These are phyloP conservation scores for Lodderomyces parapsilosis DNA, from an alignment of 1,139 yeast genomes.

Conservation along the genomic window DNA sequence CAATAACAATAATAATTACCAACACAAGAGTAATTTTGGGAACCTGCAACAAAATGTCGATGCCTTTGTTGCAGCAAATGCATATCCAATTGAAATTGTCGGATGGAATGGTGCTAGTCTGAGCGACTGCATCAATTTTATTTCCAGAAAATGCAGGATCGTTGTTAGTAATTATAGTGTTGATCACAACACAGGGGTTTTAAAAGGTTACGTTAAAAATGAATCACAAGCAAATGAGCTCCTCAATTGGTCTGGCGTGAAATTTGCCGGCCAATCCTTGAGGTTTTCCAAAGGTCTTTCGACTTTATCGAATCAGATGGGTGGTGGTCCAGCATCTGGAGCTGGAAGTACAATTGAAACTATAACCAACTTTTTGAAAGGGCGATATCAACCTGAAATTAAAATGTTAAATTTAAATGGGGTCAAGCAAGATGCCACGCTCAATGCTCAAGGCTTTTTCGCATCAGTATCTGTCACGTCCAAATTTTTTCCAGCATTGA, in stretches of 20 bases:
- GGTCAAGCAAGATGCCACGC: conserved; percentile 63
- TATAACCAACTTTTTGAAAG: conserved; percentile 57
- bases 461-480: conserved; percentile 57
- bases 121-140: conserved; percentile 66
- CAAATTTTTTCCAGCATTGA: conserved; percentile 87
- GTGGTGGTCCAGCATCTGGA: conserved; percentile 18
- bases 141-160: conserved; percentile 65
- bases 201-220: conserved; percentile 58
- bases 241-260: conserved; percentile 66
- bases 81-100: conserved; percentile 56
- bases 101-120: conserved; percentile 83
- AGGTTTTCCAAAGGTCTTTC: conserved; percentile 44
- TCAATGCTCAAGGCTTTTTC: conserved; percentile 66
- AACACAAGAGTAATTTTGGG: conserved; percentile 13
- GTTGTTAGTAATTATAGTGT: conserved; percentile 47
- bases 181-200: conserved; percentile 43
- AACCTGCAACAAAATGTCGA: conserved; percentile 26
- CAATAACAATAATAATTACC: conserved; percentile 16
- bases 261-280: conserved; percentile 75
- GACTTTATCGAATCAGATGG: conserved; percentile 19
- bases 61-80: conserved; percentile 32
- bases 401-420: conserved; percentile 71
- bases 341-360: conserved; percentile 54
- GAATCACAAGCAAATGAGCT: conserved; percentile 59
- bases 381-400: conserved; percentile 64